These are phyloP conservation scores for Eucalyptus marginata DNA, from an alignment of 345 rosid species.

Conservation along the genomic window DNA sequence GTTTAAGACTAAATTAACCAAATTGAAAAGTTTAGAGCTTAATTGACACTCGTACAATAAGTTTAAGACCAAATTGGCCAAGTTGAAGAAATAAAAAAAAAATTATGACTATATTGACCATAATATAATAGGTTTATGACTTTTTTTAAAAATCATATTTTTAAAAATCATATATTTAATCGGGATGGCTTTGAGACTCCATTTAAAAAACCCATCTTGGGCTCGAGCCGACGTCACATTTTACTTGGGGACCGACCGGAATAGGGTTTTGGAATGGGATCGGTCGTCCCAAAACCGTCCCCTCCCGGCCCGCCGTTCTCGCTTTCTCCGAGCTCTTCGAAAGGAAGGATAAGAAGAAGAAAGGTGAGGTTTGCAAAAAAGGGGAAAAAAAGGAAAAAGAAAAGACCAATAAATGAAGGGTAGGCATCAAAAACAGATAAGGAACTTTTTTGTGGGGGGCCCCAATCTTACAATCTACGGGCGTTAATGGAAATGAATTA, in stretches of 20 bases:
- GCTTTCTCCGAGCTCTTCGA: background rate
- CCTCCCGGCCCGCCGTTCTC: background rate
- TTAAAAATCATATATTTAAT: too few species aligned
- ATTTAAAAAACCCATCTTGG: background rate
- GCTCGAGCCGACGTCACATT: background rate
- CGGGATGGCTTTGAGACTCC: too few species aligned
- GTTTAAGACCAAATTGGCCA: background rate
- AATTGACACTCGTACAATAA: background rate
- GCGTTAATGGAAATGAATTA: background rate
- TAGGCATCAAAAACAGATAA: background rate
- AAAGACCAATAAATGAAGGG: background rate
- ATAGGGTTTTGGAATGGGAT: background rate
- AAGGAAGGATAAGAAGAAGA: background rate
- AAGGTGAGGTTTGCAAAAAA: too few species aligned
- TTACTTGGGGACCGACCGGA: background rate
- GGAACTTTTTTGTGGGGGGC: background rate
- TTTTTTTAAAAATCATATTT: background rate
- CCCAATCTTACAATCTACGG: background rate
- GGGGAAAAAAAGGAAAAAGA: accelerated
- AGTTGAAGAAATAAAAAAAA: background rate
- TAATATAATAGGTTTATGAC: accelerated
- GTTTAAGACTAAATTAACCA: too few species aligned
- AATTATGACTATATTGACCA: accelerated
- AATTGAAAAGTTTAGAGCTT: too few species aligned
- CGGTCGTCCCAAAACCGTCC: background rate